A percentile compares a stretch with the other conserved stretches of the same genome.
phyloP scores from a whole-genome alignment of 2,329 filamentous ascomycete species.

The Stemphylium beticola region DNA sequence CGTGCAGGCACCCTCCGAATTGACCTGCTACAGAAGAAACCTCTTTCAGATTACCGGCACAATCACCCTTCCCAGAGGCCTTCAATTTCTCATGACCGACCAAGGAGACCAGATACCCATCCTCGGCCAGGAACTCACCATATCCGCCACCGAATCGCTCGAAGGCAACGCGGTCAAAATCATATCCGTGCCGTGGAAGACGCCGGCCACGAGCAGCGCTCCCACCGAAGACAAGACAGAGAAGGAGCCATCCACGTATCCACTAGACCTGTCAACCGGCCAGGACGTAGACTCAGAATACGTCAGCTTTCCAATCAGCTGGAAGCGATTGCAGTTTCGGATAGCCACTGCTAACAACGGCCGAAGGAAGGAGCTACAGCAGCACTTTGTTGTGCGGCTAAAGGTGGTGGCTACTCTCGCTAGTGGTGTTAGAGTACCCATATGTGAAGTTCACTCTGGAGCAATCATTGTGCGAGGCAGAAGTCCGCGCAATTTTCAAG shows the following conservation, averaged over 20 bases:
- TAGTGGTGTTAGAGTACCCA: slow-evolving; percentile 79
- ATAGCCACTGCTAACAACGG: slow-evolving; percentile 97
- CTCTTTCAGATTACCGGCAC: slow-evolving; percentile 95
- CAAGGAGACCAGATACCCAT: slow-evolving; percentile 85
- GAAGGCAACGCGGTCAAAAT: slow-evolving; percentile 91
- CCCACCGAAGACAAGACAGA: slow-evolving; percentile 72
- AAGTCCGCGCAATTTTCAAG: slow-evolving; percentile 93
- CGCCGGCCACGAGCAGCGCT: slow-evolving; percentile 79
- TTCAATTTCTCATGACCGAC: slow-evolving; percentile 82
- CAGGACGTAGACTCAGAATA: slow-evolving; percentile 79
- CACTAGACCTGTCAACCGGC: slow-evolving; percentile 70
- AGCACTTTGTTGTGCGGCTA: slow-evolving; percentile 90
- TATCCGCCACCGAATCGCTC: slow-evolving; percentile 93
- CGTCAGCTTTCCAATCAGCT: slow-evolving; percentile 89
- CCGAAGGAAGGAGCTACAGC: slow-evolving; percentile 89
- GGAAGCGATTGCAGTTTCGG: slow-evolving; percentile 91
- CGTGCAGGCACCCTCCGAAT: slow-evolving; percentile 67
- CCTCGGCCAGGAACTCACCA: slow-evolving; percentile 80
- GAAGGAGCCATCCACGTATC: slow-evolving; percentile 84
- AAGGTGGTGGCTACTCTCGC: slow-evolving; percentile 84
- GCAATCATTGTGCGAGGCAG: slow-evolving; percentile 93
- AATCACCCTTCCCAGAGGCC: slow-evolving; percentile 77
- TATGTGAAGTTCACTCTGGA: slow-evolving; percentile 84
- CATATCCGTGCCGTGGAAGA: slow-evolving; percentile 98
- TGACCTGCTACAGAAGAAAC: slow-evolving; percentile 95